Evolutionary conservation across 148 eudicot genomes (phyloP), one percentile per base, ranked within the genome.

Genomic region (Camellia lanceoleosa): DNA sequence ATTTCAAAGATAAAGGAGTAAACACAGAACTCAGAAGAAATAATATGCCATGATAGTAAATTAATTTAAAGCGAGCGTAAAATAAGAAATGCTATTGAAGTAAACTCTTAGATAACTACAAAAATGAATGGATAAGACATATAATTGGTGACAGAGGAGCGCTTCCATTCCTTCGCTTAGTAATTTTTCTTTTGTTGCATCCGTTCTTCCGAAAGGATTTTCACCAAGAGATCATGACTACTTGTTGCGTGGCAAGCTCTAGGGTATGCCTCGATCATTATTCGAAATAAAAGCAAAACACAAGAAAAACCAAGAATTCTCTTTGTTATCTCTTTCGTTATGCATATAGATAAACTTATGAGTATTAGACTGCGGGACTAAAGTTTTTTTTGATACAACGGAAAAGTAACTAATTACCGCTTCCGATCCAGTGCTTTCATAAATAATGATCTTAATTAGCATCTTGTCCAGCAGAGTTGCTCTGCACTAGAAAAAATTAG

Each of bases 401-500:
- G 23, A 60, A 63, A 63, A 63, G 68, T 4, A 19, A 19, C 68
- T 63, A 63, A 19, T 19, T 4, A 63, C 41, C 68, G 0, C 0
- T 0, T 62, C 11, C 18, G 23, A 62, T 62, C n/a, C 3, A 3
- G 7, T 23, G 20, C 38, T 63, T 63, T 15, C 68, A 20, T 63
- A 63, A 23, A 23, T 7, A 19, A 23, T 5, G 41, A 7, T 63
- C 7, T 63, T 63, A 19, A 10, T 63, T 23, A 0, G 41, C 68
- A 5, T 19, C 20, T 12, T 19, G 3, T 63, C 41, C 41, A 63
- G 41, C 41, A 6, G 12, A 63, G 38, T 63, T 63, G 68, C 20
- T 63, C 68, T 63, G 68, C 68, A 63, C 41, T 63, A 63, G 41
- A 63, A 63, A 63, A 63, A 63, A 63, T 63, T 5, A 19, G 41